Percentiles rank a stretch among this genome's conserved stretches.
phyloP scores from a whole-genome alignment of 1,284 basidiomycete species.

The Bondarzewia mesenterica region DNA sequence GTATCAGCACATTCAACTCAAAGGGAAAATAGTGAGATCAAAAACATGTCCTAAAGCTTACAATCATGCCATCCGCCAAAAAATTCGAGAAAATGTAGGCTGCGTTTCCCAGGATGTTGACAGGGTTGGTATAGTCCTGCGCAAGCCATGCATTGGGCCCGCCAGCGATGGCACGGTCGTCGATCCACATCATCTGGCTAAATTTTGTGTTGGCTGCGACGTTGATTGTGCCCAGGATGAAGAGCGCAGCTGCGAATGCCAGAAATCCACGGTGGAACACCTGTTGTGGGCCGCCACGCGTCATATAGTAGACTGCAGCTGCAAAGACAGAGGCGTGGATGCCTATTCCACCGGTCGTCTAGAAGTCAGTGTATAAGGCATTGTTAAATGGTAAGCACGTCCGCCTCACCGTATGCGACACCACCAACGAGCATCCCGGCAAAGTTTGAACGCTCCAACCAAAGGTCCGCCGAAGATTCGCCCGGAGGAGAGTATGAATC shows the following conservation, averaged over 20 bases:
- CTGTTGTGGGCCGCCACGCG: not conserved
- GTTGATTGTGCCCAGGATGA: not conserved
- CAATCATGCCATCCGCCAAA: not conserved
- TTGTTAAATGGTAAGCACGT: not conserved
- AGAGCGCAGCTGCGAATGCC: not conserved
- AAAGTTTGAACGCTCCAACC: not conserved
- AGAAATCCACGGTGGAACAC: not conserved
- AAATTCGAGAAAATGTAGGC: not conserved
- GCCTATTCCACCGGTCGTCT: not conserved
- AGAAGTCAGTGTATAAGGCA: not conserved
- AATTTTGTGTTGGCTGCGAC: not conserved
- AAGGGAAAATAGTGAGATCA: too few relatives aligned
- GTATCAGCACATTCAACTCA: too few relatives aligned
- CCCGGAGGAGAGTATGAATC: slow-evolving; percentile 2
- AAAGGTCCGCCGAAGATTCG: not conserved
- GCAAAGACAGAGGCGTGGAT: not conserved
- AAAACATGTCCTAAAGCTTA: not conserved
- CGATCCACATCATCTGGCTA: not conserved
- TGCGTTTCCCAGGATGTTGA: not conserved
- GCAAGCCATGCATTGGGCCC: not conserved
- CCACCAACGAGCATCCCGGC: not conserved
- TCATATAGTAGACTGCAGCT: not conserved
- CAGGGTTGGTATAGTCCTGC: not conserved
- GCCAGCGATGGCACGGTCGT: not conserved
- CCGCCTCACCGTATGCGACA: not conserved